These are phyloP conservation scores for Salix purpurea DNA, from an alignment of 345 rosid species.

Conservation along the genomic window DNA sequence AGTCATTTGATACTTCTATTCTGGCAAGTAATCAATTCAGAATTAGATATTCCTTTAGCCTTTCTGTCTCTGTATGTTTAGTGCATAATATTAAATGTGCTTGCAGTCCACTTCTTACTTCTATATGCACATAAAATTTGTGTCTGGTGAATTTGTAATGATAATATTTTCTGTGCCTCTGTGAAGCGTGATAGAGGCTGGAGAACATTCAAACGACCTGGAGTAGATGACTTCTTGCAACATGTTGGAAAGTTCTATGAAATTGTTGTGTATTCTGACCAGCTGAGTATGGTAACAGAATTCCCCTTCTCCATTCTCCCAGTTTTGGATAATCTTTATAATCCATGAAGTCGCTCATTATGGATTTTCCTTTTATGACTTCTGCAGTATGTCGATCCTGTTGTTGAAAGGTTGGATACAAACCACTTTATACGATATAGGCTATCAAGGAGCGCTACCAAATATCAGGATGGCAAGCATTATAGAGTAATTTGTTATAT, in stretches of 20 bases:
- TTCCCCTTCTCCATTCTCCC: background rate
- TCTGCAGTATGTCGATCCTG: slow-evolving; percentile 74
- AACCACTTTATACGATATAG: slow-evolving; percentile 56
- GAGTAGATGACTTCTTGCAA: slow-evolving; percentile 90
- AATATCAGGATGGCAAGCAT: slow-evolving; percentile 85
- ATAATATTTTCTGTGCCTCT: slow-evolving; percentile 11
- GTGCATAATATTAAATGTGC: background rate
- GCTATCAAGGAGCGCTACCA: slow-evolving; percentile 80
- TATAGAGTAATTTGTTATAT: slow-evolving; percentile 58
- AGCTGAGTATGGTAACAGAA: slow-evolving; percentile 62
- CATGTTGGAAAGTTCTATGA: slow-evolving; percentile 79
- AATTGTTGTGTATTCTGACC: slow-evolving; percentile 83
- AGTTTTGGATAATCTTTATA: background rate
- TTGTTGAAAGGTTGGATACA: slow-evolving; percentile 83
- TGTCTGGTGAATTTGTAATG: background rate
- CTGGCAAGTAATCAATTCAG: background rate
- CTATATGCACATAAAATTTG: background rate
- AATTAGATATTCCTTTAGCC: background rate
- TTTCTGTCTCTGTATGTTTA: background rate
- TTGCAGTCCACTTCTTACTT: background rate
- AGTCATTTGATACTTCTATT: background rate
- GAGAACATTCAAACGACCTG: slow-evolving; percentile 98
- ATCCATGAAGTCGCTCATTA: slow-evolving; percentile 1
- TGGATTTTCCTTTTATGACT: slow-evolving; percentile 11
- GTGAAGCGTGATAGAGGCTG: slow-evolving; percentile 96